phyloP scores from a whole-genome alignment of 768 basidiomycete genomes.

The Suillus subalutaceus region DNA sequence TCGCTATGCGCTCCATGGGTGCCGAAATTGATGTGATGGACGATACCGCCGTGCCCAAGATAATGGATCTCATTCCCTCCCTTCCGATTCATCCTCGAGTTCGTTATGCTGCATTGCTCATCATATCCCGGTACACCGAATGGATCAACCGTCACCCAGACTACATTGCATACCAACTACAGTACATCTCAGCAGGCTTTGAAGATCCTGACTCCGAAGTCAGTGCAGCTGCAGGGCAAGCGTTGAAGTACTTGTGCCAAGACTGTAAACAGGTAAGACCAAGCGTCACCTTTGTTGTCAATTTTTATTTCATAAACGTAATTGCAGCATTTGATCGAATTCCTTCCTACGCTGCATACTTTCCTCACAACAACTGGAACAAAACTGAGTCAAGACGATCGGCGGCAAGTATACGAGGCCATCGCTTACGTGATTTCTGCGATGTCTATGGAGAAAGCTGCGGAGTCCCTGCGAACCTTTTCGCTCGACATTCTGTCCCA shows the following conservation, averaged over 20 bases:
- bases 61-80: conserved; percentile 91
- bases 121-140: conserved; percentile 94
- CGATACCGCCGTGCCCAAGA: conserved; percentile 87
- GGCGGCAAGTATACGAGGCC: conserved; percentile 91
- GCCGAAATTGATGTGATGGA: conserved; percentile 87
- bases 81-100: conserved; percentile 90
- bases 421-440: conserved; percentile 94
- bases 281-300: background rate
- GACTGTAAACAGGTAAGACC: conserved; percentile 83
- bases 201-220: conserved; percentile 81
- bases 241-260: conserved; percentile 94
- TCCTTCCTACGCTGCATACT: conserved; percentile 87
- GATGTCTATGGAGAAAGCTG: conserved; percentile 89
- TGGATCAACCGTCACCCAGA: conserved; percentile 92
- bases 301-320: conserved; percentile 13
- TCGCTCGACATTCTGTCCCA: conserved; percentile 80
- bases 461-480: conserved; percentile 85
- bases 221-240: conserved; percentile 91
- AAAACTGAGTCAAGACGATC: conserved; percentile 84
- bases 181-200: conserved; percentile 92
- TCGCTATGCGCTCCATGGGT: conserved; percentile 98
- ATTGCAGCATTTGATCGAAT: conserved; percentile 82
- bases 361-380: conserved; percentile 82
- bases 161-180: conserved; percentile 83
- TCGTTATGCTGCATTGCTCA: conserved; percentile 92